Percentiles rank a stretch among this genome's conserved stretches.
These are phyloP conservation scores for Gossypium ekmanianum DNA, from an alignment of 345 rosid species.

Conservation along the genomic window DNA sequence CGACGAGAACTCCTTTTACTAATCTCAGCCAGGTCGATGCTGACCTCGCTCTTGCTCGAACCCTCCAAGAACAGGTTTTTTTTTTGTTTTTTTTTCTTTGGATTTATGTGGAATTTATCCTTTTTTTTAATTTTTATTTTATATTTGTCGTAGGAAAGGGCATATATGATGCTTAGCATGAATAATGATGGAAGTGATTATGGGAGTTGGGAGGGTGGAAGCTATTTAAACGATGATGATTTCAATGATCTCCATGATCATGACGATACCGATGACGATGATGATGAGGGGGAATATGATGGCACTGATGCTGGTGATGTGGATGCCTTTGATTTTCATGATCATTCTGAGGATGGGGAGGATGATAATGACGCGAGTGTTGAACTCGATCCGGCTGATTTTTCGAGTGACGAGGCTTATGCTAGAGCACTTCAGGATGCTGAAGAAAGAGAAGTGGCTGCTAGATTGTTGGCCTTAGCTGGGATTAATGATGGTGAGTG, in stretches of 20 bases:
- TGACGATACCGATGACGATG: conserved; percentile 30
- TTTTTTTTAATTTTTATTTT: not conserved
- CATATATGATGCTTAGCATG: conserved; percentile 83
- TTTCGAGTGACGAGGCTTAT: conserved; percentile 79
- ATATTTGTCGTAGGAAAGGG: conserved; percentile 58
- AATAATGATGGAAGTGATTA: conserved; percentile 62
- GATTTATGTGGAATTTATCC: not conserved
- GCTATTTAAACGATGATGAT: conserved; percentile 60
- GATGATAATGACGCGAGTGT: conserved; percentile 31
- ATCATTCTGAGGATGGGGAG: conserved; percentile 33
- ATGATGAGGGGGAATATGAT: conserved; percentile 31
- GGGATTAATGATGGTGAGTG: conserved; percentile 59
- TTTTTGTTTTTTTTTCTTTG: not conserved
- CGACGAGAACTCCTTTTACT: conserved; percentile 73
- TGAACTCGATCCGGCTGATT: conserved; percentile 48
- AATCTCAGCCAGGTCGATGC: conserved; percentile 49
- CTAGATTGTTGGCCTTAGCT: conserved; percentile 70
- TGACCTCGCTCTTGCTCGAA: conserved; percentile 87
- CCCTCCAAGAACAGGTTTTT: conserved; percentile 84
- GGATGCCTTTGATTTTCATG: conserved; percentile 62
- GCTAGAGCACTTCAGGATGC: conserved; percentile 94
- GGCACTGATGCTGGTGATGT: conserved; percentile 55
- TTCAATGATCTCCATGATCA: conserved; percentile 49
- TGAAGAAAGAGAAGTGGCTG: conserved; percentile 84
- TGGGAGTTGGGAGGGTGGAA: conserved; percentile 81